Conservation (phyloP, 2,329 filamentous ascomycete species). For the Aureobasidium sp. region DNA sequence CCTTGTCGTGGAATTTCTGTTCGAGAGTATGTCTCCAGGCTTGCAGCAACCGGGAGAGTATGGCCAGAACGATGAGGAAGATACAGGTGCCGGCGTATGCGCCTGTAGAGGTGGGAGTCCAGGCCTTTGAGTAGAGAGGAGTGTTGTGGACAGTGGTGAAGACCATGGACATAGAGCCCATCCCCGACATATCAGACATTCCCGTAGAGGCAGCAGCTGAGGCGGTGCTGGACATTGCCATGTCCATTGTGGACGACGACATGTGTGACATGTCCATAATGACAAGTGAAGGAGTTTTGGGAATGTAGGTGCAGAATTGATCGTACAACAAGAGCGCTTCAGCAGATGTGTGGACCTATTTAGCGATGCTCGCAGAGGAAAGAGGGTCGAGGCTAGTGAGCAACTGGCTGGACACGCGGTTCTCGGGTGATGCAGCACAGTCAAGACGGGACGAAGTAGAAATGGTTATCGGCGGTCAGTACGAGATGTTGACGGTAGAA, state of each 20-base stretch:
- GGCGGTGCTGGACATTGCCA: constrained; percentile 10
- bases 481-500: background rate
- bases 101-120: constrained; percentile 65
- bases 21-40: constrained; percentile 58
- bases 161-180: constrained; percentile 45
- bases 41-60: constrained; percentile 62
- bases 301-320: background rate
- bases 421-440: background rate
- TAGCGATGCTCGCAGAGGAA: background rate
- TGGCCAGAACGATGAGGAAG: constrained; percentile 73
- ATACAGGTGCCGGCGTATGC: constrained; percentile 85
- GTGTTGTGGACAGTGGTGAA: constrained; percentile 61
- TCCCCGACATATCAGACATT: constrained; percentile 19
- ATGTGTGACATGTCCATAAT: constrained; percentile 15
- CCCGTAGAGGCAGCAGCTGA: constrained; percentile 6
- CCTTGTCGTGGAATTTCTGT: constrained; percentile 63
- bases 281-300: background rate
- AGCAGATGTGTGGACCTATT: background rate
- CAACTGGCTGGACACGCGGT: background rate
- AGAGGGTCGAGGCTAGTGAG: background rate
- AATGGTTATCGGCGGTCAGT: background rate
- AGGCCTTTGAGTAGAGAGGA: constrained; percentile 59
- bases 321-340: background rate
- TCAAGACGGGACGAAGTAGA: background rate
- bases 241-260: constrained; percentile 14